Percentiles rank a stretch among this genome's conserved stretches.
Evolutionary conservation across 805 yeast species (phyloP).

Genomic region (Candida namnaoensis): DNA sequence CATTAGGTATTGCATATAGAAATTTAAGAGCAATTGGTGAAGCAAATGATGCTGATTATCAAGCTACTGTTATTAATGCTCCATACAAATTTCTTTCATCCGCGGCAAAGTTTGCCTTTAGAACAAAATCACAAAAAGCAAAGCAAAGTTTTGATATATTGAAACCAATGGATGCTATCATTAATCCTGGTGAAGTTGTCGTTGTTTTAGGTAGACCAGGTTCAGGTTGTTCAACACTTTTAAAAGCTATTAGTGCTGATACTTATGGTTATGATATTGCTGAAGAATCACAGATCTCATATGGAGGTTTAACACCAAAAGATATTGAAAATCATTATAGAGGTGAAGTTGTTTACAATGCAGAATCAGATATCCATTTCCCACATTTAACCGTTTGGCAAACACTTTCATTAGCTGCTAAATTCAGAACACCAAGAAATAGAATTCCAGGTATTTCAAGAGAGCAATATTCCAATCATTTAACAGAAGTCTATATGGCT

Average conservation of each 20-base stretch:
- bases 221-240: constrained; percentile 56
- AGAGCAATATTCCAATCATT: constrained; percentile 33
- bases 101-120: constrained; percentile 7
- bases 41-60: constrained; percentile 56
- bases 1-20: constrained; percentile 50
- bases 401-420: constrained; percentile 47
- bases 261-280: constrained; percentile 48
- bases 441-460: constrained; percentile 41
- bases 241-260: constrained; percentile 45
- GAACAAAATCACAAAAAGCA: constrained; percentile 13
- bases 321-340: constrained; percentile 40
- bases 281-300: constrained; percentile 34
- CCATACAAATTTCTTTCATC: constrained; percentile 16
- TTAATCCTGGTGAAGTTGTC: constrained; percentile 57
- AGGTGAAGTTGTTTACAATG: constrained; percentile 58
- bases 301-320: constrained; percentile 36
- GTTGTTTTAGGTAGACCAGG: constrained; percentile 80
- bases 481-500: constrained; percentile 40
- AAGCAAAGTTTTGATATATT: constrained; percentile 32
- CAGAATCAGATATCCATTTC: constrained; percentile 57
- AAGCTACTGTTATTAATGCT: constrained; percentile 45
- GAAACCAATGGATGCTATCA: constrained; percentile 46
- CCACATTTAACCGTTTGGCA: constrained; percentile 57
- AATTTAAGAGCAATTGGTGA: constrained; percentile 55
- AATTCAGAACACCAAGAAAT: constrained; percentile 46